These are phyloP conservation scores for Orychophragmus violaceus DNA, from an alignment of 345 rosid genomes.

Conservation along the genomic window DNA sequence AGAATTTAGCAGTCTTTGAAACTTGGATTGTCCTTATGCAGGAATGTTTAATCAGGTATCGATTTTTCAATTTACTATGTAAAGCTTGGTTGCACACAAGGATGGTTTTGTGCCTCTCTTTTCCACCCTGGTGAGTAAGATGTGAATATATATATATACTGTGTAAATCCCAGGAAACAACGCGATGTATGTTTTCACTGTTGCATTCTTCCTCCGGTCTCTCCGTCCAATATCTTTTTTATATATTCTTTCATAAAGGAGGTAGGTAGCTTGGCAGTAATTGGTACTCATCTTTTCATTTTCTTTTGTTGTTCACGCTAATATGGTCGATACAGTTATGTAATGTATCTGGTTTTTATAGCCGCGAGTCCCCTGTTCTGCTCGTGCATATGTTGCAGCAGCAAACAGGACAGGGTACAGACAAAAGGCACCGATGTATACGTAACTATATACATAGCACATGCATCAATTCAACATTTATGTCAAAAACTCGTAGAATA, in stretches of 20 bases:
- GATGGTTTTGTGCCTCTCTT: conserved; percentile 82
- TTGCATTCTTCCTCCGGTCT: neutral
- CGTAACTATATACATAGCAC: too few species aligned
- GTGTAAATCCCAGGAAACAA: neutral
- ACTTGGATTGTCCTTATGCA: too few species aligned
- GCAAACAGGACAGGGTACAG: neutral
- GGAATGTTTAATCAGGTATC: too few species aligned
- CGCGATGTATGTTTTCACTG: neutral
- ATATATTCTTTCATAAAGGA: neutral
- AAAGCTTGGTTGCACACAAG: conserved; percentile 91
- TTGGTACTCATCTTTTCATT: neutral
- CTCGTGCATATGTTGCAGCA: neutral
- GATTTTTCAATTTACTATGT: conserved; percentile 32
- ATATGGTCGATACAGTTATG: neutral
- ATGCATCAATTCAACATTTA: neutral
- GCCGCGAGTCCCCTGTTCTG: neutral
- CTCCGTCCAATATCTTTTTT: neutral
- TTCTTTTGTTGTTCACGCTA: neutral
- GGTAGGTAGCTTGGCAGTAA: neutral
- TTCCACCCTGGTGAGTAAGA: conserved; percentile 59
- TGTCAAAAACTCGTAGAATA: neutral
- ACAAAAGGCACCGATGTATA: neutral
- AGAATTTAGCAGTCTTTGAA: too few species aligned
- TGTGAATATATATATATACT: neutral
- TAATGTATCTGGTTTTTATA: conserved; percentile 11